These are phyloP conservation scores for Cladosporium cucumerinum DNA, from an alignment of 2,329 filamentous ascomycete genomes.

Conservation along the genomic window DNA sequence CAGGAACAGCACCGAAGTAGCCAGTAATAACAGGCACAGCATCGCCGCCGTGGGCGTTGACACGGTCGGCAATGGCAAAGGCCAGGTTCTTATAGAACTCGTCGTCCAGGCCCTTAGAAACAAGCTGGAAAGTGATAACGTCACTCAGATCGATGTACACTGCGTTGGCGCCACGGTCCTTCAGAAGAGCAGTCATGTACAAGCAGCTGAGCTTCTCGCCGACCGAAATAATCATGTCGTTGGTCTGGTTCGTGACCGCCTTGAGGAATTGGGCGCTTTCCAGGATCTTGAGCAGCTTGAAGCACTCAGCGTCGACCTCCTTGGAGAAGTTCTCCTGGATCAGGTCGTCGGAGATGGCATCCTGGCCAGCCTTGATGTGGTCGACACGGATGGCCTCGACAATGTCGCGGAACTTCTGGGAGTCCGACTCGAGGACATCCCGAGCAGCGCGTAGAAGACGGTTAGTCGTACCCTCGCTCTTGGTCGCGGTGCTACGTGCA, in stretches of 20 bases:
- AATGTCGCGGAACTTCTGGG: conserved; percentile 63
- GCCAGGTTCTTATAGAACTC: conserved; percentile 47
- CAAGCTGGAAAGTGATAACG: conserved; percentile 62
- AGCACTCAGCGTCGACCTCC: conserved; percentile 75
- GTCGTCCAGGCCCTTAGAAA: conserved; percentile 43
- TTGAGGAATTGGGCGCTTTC: conserved; percentile 58
- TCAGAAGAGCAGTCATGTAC: conserved; percentile 81
- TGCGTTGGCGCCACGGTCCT: conserved; percentile 75
- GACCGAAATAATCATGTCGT: conserved; percentile 80
- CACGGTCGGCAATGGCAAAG: conserved; percentile 40
- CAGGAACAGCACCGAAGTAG: conserved; percentile 91
- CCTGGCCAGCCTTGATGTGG: conserved; percentile 69
- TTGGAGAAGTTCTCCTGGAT: conserved; percentile 55
- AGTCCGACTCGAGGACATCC: conserved; percentile 41
- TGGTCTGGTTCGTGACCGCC: conserved; percentile 50
- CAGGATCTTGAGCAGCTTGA: conserved; percentile 71
- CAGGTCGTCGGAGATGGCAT: conserved; percentile 36
- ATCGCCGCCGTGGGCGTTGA: conserved; percentile 43
- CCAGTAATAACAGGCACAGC: conserved; percentile 63
- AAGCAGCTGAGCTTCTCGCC: conserved; percentile 94
- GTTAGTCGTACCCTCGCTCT: conserved; percentile 92
- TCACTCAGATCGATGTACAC: conserved; percentile 90
- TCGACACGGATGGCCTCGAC: conserved; percentile 80
- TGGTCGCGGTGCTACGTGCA: conserved; percentile 88
- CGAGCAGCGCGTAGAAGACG: conserved; percentile 53